Conservation (phyloP, 441 rosid genomes). For the Pelargonium cotyledonis region DNA sequence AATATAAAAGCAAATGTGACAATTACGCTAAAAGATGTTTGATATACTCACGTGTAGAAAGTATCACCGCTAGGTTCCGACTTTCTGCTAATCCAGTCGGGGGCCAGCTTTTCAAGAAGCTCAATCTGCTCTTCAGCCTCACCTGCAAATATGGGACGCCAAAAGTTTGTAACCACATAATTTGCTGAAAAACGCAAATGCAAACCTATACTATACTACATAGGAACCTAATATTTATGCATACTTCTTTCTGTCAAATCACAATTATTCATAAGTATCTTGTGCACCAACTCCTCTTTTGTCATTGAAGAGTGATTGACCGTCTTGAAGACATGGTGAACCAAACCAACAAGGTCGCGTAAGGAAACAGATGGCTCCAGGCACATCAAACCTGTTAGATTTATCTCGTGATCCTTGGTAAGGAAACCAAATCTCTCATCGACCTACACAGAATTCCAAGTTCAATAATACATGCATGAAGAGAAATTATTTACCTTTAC, state of each 20-base stretch:
- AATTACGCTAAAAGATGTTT: background rate
- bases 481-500: background rate
- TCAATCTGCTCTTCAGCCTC: slow-evolving; percentile 49
- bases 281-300: slow-evolving; percentile 49
- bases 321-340: slow-evolving; percentile 31
- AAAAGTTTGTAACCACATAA: too few species aligned
- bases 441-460: slow-evolving; percentile 19
- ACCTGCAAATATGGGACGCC: slow-evolving; percentile 20
- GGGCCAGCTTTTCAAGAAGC: slow-evolving; percentile 40
- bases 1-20: too few species aligned
- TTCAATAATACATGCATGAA: background rate
- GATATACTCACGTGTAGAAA: slow-evolving; percentile 31
- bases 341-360: slow-evolving; percentile 33
- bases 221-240: slow-evolving; percentile 5
- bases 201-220: background rate
- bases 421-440: slow-evolving; percentile 14
- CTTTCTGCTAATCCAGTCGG: slow-evolving; percentile 43
- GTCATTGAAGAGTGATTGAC: slow-evolving; percentile 35
- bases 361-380: slow-evolving; percentile 23
- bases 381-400: slow-evolving; percentile 4
- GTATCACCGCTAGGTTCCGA: slow-evolving; percentile 32
- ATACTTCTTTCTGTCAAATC: slow-evolving; percentile 34
- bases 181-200: too few species aligned
- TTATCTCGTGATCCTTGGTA: slow-evolving; percentile 9
- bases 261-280: slow-evolving; percentile 36